Evolutionary conservation across 371 early-diverging fungal genomes (phyloP).

Genomic region (Mucor circinelloides): DNA sequence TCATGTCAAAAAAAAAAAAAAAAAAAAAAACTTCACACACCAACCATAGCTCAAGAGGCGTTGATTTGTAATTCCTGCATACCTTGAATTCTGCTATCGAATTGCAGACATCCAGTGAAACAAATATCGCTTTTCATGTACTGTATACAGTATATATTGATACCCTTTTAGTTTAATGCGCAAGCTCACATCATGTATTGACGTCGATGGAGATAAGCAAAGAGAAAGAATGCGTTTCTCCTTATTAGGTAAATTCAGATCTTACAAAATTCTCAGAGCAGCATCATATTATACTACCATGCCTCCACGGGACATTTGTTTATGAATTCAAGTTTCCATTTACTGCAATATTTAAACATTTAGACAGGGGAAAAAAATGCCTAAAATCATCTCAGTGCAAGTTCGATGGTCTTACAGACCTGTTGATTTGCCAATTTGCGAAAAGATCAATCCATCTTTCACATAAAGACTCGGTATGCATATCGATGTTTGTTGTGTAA

Average conservation of each 20-base stretch:
- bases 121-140: no score
- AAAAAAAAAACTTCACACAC: neutral
- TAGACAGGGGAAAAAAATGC: no score
- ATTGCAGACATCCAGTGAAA: no score
- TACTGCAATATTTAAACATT: neutral
- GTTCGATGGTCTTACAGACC: no score
- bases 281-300: neutral
- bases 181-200: neutral
- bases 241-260: neutral
- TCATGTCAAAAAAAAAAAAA: neutral
- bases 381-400: no score
- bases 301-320: neutral
- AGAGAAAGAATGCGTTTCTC: neutral
- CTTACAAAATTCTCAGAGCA: neutral
- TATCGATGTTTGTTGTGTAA: neutral
- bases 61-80: neutral
- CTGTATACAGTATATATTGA: no score
- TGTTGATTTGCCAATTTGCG: no score
- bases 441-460: neutral
- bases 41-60: neutral
- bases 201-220: neutral
- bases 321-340: neutral
- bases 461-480: neutral
- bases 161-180: no score
- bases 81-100: neutral